Base-by-base conservation (phyloP, 768 basidiomycete species). In the Boletus rubropictus region DNA sequence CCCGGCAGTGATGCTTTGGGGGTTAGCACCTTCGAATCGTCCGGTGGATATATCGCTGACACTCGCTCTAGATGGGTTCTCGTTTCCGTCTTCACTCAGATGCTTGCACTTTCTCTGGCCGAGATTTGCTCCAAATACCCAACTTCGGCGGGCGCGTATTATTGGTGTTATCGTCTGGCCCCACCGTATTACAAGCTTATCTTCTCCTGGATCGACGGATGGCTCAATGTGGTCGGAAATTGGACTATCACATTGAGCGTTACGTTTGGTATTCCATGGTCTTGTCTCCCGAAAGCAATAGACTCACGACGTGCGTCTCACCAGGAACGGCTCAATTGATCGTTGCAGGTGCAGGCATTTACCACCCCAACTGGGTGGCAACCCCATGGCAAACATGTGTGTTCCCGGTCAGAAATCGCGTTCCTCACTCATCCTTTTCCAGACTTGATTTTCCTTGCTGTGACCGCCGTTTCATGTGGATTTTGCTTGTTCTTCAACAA, bases 231-330 rank as follows among this genome's bases (percentile, higher is more conserved):
- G 55, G 80, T 82, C 24, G 83, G 83, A 21, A 79, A 82, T 12
- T 85, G 82, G 81, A 84, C 78, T 0, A 72, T 80, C 47, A 76
- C 79, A n/a, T 56, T 84, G 31, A 82, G 81, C 9, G 82, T 82
- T 6, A 80, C 76, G 4, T 85, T 85, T 56, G 80, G 79, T 62
- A 47, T 18, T 31, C 27, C 1, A 25, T 18, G 2, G 0, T 29
- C 27, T n/a, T 25, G 17, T 17, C 14, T 28, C 11, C 9, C 7
- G 24, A 32, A 12, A 31, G 1, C 4, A 3, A 29, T 2, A 7
- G 1, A 35, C 48, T 44, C 32, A 50, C n/a, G 34, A 10, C 6
- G 0, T 21, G 2, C 22, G 9, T 37, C 15, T 14, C 15, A 6
- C 39, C 69, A 77, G 81, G 80, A 35, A 80, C 79, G 7, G 75